Conservation (phyloP, 495 filamentous ascomycete genomes). For the Aspergillus sparsus region DNA sequence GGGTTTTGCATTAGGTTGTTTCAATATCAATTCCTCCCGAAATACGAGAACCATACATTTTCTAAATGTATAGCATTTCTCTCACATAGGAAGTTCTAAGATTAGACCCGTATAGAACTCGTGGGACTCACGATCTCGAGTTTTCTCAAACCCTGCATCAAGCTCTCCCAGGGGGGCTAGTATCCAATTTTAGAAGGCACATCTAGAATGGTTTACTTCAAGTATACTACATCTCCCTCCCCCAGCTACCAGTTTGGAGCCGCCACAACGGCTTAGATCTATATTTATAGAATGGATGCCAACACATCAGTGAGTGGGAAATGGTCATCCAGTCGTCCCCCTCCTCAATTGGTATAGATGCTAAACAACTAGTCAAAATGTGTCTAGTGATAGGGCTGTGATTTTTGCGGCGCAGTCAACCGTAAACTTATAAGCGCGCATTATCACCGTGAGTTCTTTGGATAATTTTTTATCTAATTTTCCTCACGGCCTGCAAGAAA, state of each 20-base stretch:
- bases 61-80: background rate
- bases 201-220: background rate
- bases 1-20: background rate
- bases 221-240: background rate
- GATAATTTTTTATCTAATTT: no score
- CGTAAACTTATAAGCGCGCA: conserved; percentile 1
- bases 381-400: background rate
- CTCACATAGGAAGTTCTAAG: background rate
- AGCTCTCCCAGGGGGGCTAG: background rate
- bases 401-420: background rate
- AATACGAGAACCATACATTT: conserved; percentile 2
- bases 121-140: background rate
- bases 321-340: background rate
- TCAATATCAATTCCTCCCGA: background rate
- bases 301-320: background rate
- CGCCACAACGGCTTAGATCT: background rate
- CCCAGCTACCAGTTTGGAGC: background rate
- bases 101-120: background rate
- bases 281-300: background rate
- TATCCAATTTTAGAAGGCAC: no score
- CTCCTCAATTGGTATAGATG: background rate
- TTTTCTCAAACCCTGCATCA: background rate
- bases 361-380: background rate
- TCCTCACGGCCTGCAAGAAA: background rate
- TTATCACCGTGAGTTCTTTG: background rate